A percentile compares a stretch with the other conserved stretches of the same genome.
Conservation (phyloP, 2,329 filamentous ascomycete genomes). For the Talaromyces piceae region DNA sequence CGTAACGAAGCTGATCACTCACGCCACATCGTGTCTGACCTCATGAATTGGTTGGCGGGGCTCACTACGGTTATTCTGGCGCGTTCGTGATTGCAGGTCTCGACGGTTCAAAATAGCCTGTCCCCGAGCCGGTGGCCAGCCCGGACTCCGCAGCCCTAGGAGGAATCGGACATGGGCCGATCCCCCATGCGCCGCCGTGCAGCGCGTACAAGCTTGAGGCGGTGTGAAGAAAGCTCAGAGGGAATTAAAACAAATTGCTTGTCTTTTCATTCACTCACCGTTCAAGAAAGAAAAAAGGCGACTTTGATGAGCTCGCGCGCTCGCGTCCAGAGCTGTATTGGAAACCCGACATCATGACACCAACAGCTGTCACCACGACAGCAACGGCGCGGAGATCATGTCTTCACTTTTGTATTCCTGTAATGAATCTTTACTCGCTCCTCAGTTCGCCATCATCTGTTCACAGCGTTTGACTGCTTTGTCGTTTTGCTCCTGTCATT, state of each 20-base stretch:
- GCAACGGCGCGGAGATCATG: conserved; percentile 3
- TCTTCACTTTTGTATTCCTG: conserved; percentile 21
- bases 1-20: neutral
- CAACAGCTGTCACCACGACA: conserved; percentile 4
- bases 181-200: neutral
- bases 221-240: neutral
- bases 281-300: too few relatives aligned
- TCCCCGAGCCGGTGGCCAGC: conserved; percentile 1
- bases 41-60: neutral
- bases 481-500: neutral
- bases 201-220: neutral
- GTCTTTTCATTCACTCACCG: neutral
- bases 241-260: neutral
- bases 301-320: neutral
- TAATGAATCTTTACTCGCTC: conserved; percentile 12
- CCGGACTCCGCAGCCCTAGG: neutral
- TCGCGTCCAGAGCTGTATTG: neutral
- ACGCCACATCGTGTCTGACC: neutral
- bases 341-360: conserved; percentile 5
- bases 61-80: neutral
- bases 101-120: neutral
- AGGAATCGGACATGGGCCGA: neutral
- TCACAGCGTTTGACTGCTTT: neutral
- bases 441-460: neutral
- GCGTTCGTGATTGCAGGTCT: neutral